Evolutionary conservation across 1,139 yeast genomes (phyloP).

Genomic region (Hemisphaericaspora xylanilytica): DNA sequence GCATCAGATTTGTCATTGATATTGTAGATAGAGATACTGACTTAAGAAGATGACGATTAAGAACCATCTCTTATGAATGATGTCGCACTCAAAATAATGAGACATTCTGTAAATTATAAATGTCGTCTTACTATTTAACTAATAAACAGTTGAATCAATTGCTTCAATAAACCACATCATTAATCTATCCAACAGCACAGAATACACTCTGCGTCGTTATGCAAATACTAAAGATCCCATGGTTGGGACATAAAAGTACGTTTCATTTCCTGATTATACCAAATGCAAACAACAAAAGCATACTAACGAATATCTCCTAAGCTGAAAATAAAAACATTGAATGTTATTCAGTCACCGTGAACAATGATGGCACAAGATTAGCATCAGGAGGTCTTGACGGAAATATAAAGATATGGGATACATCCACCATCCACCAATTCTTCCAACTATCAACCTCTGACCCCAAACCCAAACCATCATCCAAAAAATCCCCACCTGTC

Average conservation of each 20-base stretch:
- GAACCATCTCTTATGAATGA: too few relatives aligned
- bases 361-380: conserved; percentile 75
- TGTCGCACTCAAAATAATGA: too few relatives aligned
- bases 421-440: conserved; percentile 36
- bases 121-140: too few relatives aligned
- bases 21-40: too few relatives aligned
- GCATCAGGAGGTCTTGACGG: conserved; percentile 98
- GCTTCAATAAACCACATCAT: too few relatives aligned
- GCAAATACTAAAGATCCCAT: conserved; percentile 80
- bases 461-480: conserved; percentile 3
- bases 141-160: too few relatives aligned
- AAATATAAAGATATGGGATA: conserved; percentile 87
- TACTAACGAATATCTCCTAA: conserved; percentile 12
- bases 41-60: too few relatives aligned
- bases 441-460: conserved; percentile 11
- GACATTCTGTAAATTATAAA: too few relatives aligned
- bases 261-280: conserved; percentile 11
- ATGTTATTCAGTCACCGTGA: conserved; percentile 78
- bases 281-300: not conserved
- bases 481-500: conserved; percentile 6
- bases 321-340: conserved; percentile 83
- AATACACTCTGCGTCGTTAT: conserved; percentile 33
- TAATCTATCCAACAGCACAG: too few relatives aligned
- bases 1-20: too few relatives aligned
- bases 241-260: conserved; percentile 74